These are phyloP conservation scores for Helianthus annuus DNA, from an alignment of 129 eudicot genomes.

Conservation along the genomic window DNA sequence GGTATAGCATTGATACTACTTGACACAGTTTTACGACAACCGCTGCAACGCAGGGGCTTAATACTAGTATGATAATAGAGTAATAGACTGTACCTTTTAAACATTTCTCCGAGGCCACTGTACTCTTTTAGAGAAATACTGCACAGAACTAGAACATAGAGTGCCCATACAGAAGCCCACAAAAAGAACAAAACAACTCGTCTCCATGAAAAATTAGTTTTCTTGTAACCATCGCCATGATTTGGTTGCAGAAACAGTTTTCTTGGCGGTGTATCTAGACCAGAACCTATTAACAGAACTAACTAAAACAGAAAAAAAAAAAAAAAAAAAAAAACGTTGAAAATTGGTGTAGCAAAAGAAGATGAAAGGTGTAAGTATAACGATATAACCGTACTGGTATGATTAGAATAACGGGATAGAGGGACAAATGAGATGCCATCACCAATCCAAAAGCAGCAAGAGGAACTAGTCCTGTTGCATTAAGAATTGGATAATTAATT, in stretches of 20 bases:
- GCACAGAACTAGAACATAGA: conserved; percentile 63
- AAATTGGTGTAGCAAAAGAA: conserved; percentile 11
- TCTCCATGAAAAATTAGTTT: conserved; percentile 48
- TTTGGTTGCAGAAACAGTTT: conserved; percentile 55
- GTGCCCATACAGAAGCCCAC: conserved; percentile 73
- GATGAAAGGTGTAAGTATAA: background rate
- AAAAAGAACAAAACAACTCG: conserved; percentile 57
- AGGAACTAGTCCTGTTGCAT: conserved; percentile 61
- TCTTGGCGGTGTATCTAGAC: conserved; percentile 85
- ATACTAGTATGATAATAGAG: background rate
- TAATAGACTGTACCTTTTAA: conserved; percentile 55
- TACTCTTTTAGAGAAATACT: conserved; percentile 59
- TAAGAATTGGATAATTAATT: conserved; percentile 15
- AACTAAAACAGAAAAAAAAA: conserved; percentile 45
- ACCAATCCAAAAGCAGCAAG: conserved; percentile 98
- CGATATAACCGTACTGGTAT: conserved; percentile 62
- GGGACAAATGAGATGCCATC: conserved; percentile 79
- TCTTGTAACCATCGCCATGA: conserved; percentile 20
- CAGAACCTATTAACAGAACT: conserved; percentile 68
- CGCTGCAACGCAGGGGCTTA: too few relatives aligned
- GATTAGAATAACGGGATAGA: conserved; percentile 71
- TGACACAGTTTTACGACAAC: too few relatives aligned
- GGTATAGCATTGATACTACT: too few relatives aligned
- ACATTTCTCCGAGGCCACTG: conserved; percentile 84
- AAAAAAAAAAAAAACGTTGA: background rate